phyloP scores from a whole-genome alignment of 139 green algal genomes.

The Dunaliella sp. region DNA sequence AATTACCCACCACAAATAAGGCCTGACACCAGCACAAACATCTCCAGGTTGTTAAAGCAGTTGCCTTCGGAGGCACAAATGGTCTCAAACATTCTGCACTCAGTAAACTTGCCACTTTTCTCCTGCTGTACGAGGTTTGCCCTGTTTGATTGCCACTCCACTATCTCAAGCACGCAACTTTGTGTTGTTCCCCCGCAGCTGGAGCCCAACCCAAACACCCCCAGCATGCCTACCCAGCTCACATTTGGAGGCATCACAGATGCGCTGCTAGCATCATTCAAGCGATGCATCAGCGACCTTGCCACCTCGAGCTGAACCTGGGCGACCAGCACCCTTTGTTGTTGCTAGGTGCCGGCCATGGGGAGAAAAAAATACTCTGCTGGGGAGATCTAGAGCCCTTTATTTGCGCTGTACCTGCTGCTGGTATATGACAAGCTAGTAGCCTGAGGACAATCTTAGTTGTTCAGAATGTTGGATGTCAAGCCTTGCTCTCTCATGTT shows the following conservation, averaged over 20 bases:
- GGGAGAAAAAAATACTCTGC: no score
- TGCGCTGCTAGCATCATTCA: slow-evolving; percentile 23
- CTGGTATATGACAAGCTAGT: no score
- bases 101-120: background rate
- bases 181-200: background rate
- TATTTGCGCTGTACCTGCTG: no score
- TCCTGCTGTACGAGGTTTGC: background rate
- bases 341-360: no score
- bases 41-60: background rate
- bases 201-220: background rate
- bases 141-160: background rate
- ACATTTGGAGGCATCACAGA: slow-evolving; percentile 29
- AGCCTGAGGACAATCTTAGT: no score
- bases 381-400: no score
- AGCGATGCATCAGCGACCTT: slow-evolving; percentile 24
- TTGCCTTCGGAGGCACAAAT: background rate
- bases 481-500: no score
- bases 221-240: background rate
- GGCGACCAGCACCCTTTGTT: no score
- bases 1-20: background rate
- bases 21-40: background rate
- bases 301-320: background rate
- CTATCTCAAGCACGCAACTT: background rate
- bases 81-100: background rate
- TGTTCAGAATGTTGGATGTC: no score